Conservation (phyloP, 1,284 basidiomycete genomes). For the Schizophyllum amplum region DNA sequence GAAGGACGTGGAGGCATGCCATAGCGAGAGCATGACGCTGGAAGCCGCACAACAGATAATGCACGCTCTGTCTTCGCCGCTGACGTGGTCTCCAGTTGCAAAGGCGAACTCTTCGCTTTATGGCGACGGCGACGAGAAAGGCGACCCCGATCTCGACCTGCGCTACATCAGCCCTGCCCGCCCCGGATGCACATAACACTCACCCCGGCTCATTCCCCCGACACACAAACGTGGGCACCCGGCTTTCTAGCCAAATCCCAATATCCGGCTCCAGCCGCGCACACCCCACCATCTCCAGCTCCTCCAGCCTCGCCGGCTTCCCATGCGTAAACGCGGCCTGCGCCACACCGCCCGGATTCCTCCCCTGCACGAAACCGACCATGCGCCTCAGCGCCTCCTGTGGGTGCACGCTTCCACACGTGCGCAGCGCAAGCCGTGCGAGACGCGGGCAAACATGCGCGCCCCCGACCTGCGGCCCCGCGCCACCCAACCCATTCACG, state of each 20-base stretch:
- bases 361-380: neutral
- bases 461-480: slow-evolving; percentile 11
- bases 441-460: neutral
- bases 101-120: no score
- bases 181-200: neutral
- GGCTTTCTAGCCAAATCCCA: neutral
- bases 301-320: neutral
- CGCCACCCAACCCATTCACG: slow-evolving; percentile 49
- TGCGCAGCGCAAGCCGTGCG: neutral
- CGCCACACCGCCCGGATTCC: neutral
- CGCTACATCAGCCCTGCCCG: neutral
- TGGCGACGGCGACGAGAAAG: neutral
- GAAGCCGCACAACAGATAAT: no score
- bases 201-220: neutral
- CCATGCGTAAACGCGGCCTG: neutral
- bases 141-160: neutral
- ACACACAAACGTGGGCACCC: neutral
- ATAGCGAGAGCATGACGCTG: no score
- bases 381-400: neutral
- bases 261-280: neutral
- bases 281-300: neutral
- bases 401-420: neutral
- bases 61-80: no score
- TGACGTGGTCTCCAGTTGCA: no score
- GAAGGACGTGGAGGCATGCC: no score